These are phyloP conservation scores for Cercospora nicotianae DNA, from an alignment of 2,329 filamentous ascomycete genomes.

Conservation along the genomic window DNA sequence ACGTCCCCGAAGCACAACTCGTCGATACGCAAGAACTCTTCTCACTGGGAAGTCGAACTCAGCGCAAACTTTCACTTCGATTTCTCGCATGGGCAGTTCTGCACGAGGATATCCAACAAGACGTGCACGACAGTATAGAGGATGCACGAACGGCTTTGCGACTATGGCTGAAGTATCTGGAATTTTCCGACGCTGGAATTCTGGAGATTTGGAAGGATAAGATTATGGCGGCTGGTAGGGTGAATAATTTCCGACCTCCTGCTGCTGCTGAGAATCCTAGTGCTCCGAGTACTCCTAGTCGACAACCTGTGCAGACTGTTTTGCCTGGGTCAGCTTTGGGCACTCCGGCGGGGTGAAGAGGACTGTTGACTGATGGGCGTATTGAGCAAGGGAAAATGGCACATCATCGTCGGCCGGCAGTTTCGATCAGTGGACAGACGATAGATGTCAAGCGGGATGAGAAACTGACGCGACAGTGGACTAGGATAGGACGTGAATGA, in stretches of 20 bases:
- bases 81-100: slow-evolving; percentile 90
- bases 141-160: slow-evolving; percentile 89
- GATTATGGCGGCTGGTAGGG: slow-evolving; percentile 68
- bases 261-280: slow-evolving; percentile 31
- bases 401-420: neutral
- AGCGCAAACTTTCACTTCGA: slow-evolving; percentile 84
- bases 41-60: slow-evolving; percentile 69
- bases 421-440: neutral
- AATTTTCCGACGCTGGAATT: slow-evolving; percentile 83
- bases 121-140: slow-evolving; percentile 90
- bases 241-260: slow-evolving; percentile 50
- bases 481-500: neutral
- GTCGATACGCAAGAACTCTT: slow-evolving; percentile 94
- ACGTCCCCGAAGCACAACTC: slow-evolving; percentile 84
- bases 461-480: neutral
- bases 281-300: slow-evolving; percentile 37
- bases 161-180: slow-evolving; percentile 84
- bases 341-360: neutral
- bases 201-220: slow-evolving; percentile 81
- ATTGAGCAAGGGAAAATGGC: neutral
- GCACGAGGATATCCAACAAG: slow-evolving; percentile 89
- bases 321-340: neutral
- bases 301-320: neutral
- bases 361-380: neutral
- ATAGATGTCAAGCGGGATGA: neutral